Conservation (phyloP, 1,139 yeast genomes). For the Saccharomyces hybrid region DNA sequence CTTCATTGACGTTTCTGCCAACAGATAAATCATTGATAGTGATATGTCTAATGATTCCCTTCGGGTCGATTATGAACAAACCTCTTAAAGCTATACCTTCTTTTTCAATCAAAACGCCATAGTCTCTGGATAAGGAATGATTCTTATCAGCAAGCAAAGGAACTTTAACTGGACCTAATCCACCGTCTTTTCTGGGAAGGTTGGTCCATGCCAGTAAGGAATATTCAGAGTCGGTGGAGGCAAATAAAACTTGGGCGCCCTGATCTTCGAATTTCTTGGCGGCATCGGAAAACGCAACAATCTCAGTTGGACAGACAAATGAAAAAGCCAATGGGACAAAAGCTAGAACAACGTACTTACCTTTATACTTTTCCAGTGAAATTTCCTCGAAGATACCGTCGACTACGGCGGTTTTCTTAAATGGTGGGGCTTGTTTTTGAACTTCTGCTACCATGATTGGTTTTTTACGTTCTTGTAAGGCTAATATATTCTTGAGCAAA, state of each 20-base stretch:
- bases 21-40: constrained; percentile 98
- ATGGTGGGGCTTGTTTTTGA: constrained; percentile 92
- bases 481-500: neutral
- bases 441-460: constrained; percentile 73
- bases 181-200: constrained; percentile 94
- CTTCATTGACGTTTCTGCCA: constrained; percentile 97
- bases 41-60: constrained; percentile 87
- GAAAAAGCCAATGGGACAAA: constrained; percentile 99
- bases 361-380: constrained; percentile 88
- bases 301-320: constrained; percentile 97
- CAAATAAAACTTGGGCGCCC: constrained; percentile 83
- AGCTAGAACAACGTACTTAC: constrained; percentile 94
- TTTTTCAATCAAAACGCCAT: constrained; percentile 94
- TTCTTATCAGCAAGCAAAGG: constrained; percentile 95
- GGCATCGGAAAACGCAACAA: constrained; percentile 96
- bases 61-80: constrained; percentile 93
- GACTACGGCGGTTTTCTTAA: constrained; percentile 93
- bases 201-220: constrained; percentile 97
- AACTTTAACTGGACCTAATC: constrained; percentile 88
- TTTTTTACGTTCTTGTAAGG: neutral
- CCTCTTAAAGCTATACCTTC: constrained; percentile 97
- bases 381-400: constrained; percentile 94
- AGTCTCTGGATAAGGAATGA: constrained; percentile 89
- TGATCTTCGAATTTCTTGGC: constrained; percentile 80
- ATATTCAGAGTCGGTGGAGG: constrained; percentile 98